phyloP scores from a whole-genome alignment of 2,329 filamentous ascomycete species.

The Fusarium continuum region DNA sequence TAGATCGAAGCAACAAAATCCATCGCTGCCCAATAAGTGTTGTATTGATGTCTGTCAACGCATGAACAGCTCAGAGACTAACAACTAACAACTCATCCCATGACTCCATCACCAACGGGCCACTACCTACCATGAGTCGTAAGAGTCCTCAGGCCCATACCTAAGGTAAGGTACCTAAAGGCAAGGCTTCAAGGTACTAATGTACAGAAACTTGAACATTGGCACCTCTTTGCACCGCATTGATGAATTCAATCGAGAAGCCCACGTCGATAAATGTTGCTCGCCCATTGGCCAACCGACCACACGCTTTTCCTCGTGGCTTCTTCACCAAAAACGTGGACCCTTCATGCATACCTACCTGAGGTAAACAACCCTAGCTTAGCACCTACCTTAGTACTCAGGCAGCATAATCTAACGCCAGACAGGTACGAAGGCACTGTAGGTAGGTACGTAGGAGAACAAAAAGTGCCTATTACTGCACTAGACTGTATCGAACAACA shows the following conservation, averaged over 20 bases:
- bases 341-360: constrained; percentile 40
- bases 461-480: too few relatives aligned
- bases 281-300: constrained; percentile 24
- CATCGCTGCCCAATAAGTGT: constrained; percentile 6
- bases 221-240: constrained; percentile 2
- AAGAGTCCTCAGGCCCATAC: constrained; percentile 5
- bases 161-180: too few relatives aligned
- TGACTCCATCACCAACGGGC: constrained; percentile 18
- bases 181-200: too few relatives aligned
- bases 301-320: constrained; percentile 3
- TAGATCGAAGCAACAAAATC: background rate
- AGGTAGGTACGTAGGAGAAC: too few relatives aligned
- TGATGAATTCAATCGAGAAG: constrained; percentile 25
- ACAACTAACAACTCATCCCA: constrained; percentile 27
- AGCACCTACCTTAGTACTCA: too few relatives aligned
- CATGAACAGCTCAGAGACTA: constrained; percentile 37
- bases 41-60: constrained; percentile 18
- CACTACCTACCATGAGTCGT: constrained; percentile 2
- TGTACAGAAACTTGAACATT: constrained; percentile 6
- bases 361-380: too few relatives aligned
- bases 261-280: constrained; percentile 27
- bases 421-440: background rate
- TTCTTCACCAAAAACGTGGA: constrained; percentile 10
- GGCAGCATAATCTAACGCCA: background rate
- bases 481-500: too few relatives aligned